Evolutionary conservation across 1,284 basidiomycete genomes (phyloP), one percentile per base, ranked within the genome.

Genomic region (Papiliotrema terrestris): DNA sequence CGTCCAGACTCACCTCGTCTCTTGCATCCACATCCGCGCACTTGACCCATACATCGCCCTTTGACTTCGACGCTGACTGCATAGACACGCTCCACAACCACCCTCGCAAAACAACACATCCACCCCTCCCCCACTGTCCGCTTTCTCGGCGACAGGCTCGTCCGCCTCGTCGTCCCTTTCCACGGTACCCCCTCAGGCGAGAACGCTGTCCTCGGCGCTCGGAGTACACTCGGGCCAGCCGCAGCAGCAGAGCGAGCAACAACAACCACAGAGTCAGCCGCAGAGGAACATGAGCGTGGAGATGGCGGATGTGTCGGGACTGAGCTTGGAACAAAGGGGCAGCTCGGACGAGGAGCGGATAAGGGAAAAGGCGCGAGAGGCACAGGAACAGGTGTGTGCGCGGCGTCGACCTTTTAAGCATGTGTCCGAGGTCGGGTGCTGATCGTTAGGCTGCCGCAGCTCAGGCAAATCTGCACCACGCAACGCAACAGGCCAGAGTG

Each of bases 401-500:
- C 29, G 29, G 29, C 29, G 29, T 32, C 29, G 29, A 32, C 11
- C 29, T 32, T 32, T 32, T 5, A 5, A 11, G 13, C 23, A 19
- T 19, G 14, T 32, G 29, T 43, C 15, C 20, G 17, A 25, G 23
- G 14, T n/a, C 22, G 3, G 32, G 4, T 15, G 47, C 52, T 54
- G 20, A 52, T 23, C 15, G 15, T 25, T 55, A 78, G 72, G 73
- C 76, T 13, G 72, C 68, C 1, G 67, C 71, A 44, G 76, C 77
- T 15, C 74, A 76, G 55, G 72, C 74, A 17, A 71, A 71, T 22
- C 65, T 78, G 6, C 72, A 77, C 49, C 62, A 74, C 49, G 77
- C 76, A 2, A 71, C 75, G 5, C 75, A 78, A 55, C 72, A 78
- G 56, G 76, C 77, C 19, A 64, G 77, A 6, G 75, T 78, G 0